Evolutionary conservation across 306 rosid genomes (phyloP).

Genomic region (Nissolia schottii): DNA sequence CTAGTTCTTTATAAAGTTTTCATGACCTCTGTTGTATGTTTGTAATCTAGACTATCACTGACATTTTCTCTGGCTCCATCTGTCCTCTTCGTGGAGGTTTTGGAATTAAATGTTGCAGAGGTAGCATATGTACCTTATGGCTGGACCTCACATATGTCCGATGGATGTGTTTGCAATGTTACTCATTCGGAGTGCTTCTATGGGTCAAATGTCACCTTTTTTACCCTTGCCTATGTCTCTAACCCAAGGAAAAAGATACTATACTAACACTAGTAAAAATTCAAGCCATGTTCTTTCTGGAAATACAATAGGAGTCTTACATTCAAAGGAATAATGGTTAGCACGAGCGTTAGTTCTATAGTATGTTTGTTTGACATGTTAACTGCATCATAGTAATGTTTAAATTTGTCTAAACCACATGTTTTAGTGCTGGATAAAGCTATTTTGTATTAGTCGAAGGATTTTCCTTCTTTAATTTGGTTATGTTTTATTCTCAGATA

Average conservation of each 20-base stretch:
- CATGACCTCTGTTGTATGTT: background rate
- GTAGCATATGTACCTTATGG: slow-evolving; percentile 3
- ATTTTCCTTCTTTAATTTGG: slow-evolving; percentile 10
- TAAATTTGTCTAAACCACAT: background rate
- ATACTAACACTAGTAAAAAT: background rate
- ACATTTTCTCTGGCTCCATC: background rate
- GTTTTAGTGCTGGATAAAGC: slow-evolving; percentile 6
- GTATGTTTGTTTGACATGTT: slow-evolving; percentile 12
- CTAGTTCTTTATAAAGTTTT: background rate
- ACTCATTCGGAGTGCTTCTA: background rate
- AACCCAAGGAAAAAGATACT: background rate
- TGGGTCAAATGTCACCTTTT: background rate
- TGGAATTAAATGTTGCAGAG: slow-evolving; percentile 13
- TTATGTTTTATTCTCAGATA: slow-evolving; percentile 46
- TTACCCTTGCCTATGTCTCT: background rate
- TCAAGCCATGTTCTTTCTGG: background rate
- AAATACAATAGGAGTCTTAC: background rate
- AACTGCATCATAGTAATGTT: background rate
- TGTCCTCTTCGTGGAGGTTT: slow-evolving; percentile 1
- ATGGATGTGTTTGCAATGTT: background rate
- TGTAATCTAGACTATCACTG: background rate
- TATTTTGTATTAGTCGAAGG: background rate
- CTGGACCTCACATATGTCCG: slow-evolving; percentile 1
- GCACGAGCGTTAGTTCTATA: background rate
- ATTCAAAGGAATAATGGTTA: background rate